These are phyloP conservation scores for Nasturtium officinale DNA, from an alignment of 345 rosid genomes.

Conservation along the genomic window DNA sequence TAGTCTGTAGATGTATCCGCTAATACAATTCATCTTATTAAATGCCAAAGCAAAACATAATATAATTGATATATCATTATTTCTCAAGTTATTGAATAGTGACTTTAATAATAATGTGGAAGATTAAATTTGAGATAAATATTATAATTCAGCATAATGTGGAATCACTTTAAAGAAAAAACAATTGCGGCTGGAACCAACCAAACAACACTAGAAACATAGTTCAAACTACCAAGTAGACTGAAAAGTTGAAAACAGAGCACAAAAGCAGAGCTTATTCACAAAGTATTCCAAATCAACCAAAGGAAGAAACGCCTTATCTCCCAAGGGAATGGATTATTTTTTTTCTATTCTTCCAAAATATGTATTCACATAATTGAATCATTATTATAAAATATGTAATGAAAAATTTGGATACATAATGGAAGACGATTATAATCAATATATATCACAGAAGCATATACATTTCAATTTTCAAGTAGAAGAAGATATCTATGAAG, in stretches of 20 bases:
- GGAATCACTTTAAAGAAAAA: not conserved
- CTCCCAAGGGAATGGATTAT: too few relatives aligned
- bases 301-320: too few relatives aligned
- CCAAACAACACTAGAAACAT: not conserved
- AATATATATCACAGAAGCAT: too few relatives aligned
- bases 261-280: not conserved
- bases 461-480: too few relatives aligned
- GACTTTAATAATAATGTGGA: not conserved
- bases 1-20: not conserved
- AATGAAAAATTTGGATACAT: too few relatives aligned
- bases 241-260: not conserved
- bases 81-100: not conserved
- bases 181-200: not conserved
- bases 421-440: too few relatives aligned
- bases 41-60: not conserved
- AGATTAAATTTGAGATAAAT: not conserved
- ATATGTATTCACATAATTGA: too few relatives aligned
- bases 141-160: not conserved
- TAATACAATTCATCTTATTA: not conserved
- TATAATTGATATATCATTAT: not conserved
- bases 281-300: too few relatives aligned
- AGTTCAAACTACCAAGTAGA: not conserved
- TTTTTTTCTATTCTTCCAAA: too few relatives aligned
- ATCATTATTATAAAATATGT: too few relatives aligned
- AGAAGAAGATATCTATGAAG: not conserved